A percentile compares a stretch with the other conserved stretches of the same genome.
Conservation (phyloP, 2,329 filamentous ascomycete genomes). For the Xylariaceae sp. region DNA sequence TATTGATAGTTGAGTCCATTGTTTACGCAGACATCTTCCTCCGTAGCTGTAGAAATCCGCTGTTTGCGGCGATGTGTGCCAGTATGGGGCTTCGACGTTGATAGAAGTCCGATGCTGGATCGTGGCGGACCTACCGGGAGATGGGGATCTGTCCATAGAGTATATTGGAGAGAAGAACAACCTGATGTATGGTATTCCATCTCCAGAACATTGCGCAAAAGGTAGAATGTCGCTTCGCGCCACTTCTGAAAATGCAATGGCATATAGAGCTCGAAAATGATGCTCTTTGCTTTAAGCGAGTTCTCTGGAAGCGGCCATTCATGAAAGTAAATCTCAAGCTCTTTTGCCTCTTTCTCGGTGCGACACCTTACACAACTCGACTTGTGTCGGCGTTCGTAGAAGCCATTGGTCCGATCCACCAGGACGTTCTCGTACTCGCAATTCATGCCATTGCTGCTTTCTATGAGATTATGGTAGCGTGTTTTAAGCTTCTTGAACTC, state of each 20-base stretch:
- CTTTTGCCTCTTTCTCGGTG: slow-evolving; percentile 26
- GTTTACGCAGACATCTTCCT: slow-evolving; percentile 38
- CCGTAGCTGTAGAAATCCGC: slow-evolving; percentile 3
- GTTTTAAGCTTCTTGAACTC: too few species aligned
- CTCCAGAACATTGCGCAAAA: too few species aligned
- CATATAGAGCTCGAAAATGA: slow-evolving; percentile 49
- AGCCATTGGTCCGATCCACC: too few species aligned
- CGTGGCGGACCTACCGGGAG: too few species aligned
- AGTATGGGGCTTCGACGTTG: slow-evolving; percentile 13
- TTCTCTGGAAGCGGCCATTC: slow-evolving; percentile 53
- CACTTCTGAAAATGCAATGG: slow-evolving; percentile 42
- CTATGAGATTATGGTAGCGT: too few species aligned
- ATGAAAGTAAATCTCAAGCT: slow-evolving; percentile 42
- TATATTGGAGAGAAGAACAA: too few species aligned
- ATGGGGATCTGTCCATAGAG: too few species aligned
- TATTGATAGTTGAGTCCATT: slow-evolving; percentile 43
- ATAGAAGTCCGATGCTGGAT: slow-evolving; percentile 31
- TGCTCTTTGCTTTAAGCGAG: slow-evolving; percentile 33
- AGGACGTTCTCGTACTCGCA: too few species aligned
- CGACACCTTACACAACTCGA: slow-evolving; percentile 38
- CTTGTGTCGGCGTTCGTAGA: too few species aligned
- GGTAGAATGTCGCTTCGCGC: slow-evolving; percentile 43
- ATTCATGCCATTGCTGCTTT: too few species aligned
- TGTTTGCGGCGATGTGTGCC: slow-evolving; percentile 11
- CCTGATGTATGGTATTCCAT: too few species aligned